Conservation (phyloP, 805 yeast genomes). For the Lachancea waltii region DNA sequence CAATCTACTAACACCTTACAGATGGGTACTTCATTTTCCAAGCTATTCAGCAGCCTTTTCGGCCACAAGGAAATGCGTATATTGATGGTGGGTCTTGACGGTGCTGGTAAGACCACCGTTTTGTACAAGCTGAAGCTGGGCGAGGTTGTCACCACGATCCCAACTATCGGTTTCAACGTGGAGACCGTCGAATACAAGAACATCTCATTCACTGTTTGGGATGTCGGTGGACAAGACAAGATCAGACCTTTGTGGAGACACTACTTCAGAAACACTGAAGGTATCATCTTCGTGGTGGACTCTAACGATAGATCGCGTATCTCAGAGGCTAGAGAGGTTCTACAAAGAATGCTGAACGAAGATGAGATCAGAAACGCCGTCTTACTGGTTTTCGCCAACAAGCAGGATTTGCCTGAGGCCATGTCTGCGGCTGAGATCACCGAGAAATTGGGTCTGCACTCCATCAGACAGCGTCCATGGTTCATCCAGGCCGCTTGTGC, state of each 20-base stretch:
- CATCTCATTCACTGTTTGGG: conserved; percentile 97
- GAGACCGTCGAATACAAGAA: conserved; percentile 97
- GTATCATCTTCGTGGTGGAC: conserved; percentile 96
- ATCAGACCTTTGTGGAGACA: conserved; percentile 99
- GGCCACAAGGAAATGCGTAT: conserved; percentile 98
- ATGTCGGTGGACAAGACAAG: conserved; percentile 99
- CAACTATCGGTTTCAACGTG: conserved; percentile 95
- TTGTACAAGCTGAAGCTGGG: conserved; percentile 91
- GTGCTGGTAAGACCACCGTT: conserved; percentile 98
- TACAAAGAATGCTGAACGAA: conserved; percentile 97
- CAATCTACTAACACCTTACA: neutral
- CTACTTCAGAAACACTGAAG: conserved; percentile 97
- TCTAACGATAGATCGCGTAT: conserved; percentile 97
- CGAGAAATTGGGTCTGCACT: conserved; percentile 91
- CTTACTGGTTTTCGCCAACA: conserved; percentile 93
- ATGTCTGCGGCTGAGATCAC: conserved; percentile 99
- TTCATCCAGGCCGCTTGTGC: conserved; percentile 98
- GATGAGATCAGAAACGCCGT: conserved; percentile 97
- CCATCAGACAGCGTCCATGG: conserved; percentile 98
- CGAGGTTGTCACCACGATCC: conserved; percentile 92
- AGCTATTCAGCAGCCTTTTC: conserved; percentile 88
- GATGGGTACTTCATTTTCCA: conserved; percentile 97
- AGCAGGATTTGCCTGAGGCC: conserved; percentile 98
- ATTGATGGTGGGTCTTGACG: conserved; percentile 96
- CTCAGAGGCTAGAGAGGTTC: conserved; percentile 95